Base-by-base conservation (phyloP, 495 filamentous ascomycete genomes). In the Glonium stellatum region DNA sequence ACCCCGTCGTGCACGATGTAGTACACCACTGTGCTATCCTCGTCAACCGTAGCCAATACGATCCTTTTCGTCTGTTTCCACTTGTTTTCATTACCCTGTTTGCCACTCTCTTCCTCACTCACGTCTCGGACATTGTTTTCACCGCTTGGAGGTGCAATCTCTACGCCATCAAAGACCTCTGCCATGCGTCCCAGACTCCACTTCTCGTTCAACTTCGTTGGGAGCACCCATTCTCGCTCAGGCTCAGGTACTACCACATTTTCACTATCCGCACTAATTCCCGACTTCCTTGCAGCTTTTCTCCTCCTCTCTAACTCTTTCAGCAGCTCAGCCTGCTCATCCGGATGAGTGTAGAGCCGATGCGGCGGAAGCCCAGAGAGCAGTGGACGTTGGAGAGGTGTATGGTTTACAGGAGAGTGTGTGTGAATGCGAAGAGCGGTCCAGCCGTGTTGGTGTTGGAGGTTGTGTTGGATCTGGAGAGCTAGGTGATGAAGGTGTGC, bases 1-100 rank as follows among this genome's bases (percentile, higher is more conserved):
- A 95, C 83, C 1, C 95, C 95, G 71, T 97, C 92, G 64, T 96
- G 91, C 46, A 97, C 82, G 67, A 96, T 82, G 70, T 99, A 99
- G 71, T 96, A 97, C 4, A 92, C 89, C 21, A 97, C 81, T 1
- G 93, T 97, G 47, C 90, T 95, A 71, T 99, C 93, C 55, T 88
- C 86, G 67, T 89, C 83, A 54, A 92, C 78, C 39, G 89, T 90
- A 22, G 89, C 92, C 42, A 99, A 76, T 31, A 97, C 67, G 15
- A 96, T 57, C 55, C 90, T 79, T 77, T 95, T 96, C 27, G 53
- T 65, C 15, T 52, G 62, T 46, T 65, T 59, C 71, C 68, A 72
- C 52, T 62, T 66, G 57, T 67, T 76, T 49, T 55, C 65, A 2
- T 78, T 75, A 15, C 66, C 60, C 48, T 62, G 56, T 5, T 63